phyloP scores from a whole-genome alignment of 2,329 filamentous ascomycete genomes.

The Purpureocillium lavendulum region DNA sequence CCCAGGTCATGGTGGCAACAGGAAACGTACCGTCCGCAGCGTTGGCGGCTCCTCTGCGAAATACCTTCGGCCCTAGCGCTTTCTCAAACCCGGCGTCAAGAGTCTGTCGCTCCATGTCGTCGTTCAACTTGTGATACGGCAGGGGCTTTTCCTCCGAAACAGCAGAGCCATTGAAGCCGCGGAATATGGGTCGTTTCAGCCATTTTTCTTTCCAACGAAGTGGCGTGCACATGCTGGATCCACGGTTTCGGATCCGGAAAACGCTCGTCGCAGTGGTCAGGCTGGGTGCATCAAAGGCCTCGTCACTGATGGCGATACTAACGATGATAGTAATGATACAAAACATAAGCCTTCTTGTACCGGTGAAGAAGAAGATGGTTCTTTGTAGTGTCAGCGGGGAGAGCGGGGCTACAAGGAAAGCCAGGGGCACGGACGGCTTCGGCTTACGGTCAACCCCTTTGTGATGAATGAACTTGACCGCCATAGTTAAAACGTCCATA shows the following conservation, averaged over 20 bases:
- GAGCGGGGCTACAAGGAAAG: not conserved
- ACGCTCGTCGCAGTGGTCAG: not conserved
- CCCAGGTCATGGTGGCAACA: not conserved
- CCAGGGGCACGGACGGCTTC: slow-evolving; percentile 14
- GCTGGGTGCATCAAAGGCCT: not conserved
- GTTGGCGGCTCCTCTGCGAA: not conserved
- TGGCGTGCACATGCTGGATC: not conserved
- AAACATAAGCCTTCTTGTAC: slow-evolving; percentile 17
- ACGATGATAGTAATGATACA: slow-evolving; percentile 10
- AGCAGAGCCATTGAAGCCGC: not conserved
- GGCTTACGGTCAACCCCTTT: slow-evolving; percentile 19
- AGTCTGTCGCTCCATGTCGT: not conserved
- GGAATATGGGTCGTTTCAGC: not conserved
- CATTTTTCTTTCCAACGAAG: not conserved
- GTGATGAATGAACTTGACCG: slow-evolving; percentile 20
- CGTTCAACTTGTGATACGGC: not conserved
- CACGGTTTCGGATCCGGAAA: not conserved
- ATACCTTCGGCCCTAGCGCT: not conserved
- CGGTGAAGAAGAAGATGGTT: slow-evolving; percentile 19
- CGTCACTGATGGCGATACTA: not conserved
- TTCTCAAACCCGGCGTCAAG: not conserved
- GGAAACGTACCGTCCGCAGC: not conserved
- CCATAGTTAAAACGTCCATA: slow-evolving; percentile 13
- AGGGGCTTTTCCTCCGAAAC: not conserved
- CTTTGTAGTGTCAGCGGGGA: slow-evolving; percentile 8